phyloP scores from a whole-genome alignment of 805 yeast species.

The Monosporozyma unispora region DNA sequence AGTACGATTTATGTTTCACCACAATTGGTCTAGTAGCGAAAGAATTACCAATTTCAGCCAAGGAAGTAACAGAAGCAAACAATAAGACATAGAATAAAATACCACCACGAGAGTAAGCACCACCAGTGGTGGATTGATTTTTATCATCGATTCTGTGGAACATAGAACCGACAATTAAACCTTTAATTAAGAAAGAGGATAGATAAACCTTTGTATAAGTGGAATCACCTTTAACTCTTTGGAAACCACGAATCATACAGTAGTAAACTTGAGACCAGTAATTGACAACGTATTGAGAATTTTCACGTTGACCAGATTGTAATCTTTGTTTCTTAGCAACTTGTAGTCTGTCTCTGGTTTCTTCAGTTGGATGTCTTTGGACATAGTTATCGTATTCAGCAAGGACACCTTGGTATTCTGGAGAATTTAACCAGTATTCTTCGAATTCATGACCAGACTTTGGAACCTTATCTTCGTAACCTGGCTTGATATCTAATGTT shows the following conservation, averaged over 20 bases:
- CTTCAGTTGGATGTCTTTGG: slow-evolving; percentile 35
- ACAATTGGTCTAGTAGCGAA: slow-evolving; percentile 55
- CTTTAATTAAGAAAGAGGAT: slow-evolving; percentile 46
- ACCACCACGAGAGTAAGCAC: slow-evolving; percentile 58
- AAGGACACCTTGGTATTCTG: slow-evolving; percentile 38
- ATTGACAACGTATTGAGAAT: slow-evolving; percentile 37
- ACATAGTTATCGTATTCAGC: slow-evolving; percentile 35
- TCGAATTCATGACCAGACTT: slow-evolving; percentile 50
- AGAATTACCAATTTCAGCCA: slow-evolving; percentile 52
- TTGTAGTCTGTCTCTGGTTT: slow-evolving; percentile 33
- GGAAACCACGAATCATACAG: slow-evolving; percentile 45
- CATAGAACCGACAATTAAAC: slow-evolving; percentile 52
- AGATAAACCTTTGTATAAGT: slow-evolving; percentile 45
- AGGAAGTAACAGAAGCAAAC: slow-evolving; percentile 50
- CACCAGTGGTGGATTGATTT: slow-evolving; percentile 37
- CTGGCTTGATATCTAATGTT: slow-evolving; percentile 35
- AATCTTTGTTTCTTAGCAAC: slow-evolving; percentile 36
- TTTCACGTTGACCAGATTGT: slow-evolving; percentile 32
- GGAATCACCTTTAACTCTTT: slow-evolving; percentile 47
- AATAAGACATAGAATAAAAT: slow-evolving; percentile 51
- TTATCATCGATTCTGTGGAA: slow-evolving; percentile 40
- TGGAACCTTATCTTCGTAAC: slow-evolving; percentile 45
- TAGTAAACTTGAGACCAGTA: slow-evolving; percentile 43
- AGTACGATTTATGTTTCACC: slow-evolving; percentile 55
- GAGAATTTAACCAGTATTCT: slow-evolving; percentile 48